Conservation (phyloP, 805 yeast genomes). For the Kuraishia capsulata region DNA sequence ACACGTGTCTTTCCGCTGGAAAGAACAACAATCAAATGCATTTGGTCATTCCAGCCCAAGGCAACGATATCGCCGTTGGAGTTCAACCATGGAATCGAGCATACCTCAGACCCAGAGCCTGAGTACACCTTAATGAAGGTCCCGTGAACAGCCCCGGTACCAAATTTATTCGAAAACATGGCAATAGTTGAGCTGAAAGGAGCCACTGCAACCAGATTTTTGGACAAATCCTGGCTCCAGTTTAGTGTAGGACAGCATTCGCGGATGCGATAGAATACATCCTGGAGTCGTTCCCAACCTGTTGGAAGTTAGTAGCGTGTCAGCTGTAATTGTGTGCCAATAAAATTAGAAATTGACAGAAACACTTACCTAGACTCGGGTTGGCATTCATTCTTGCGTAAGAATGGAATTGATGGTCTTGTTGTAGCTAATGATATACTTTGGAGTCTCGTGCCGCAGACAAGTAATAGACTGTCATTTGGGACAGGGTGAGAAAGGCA, state of each 20-base stretch:
- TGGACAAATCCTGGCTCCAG: conserved; percentile 27
- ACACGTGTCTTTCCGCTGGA: conserved; percentile 43
- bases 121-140: conserved; percentile 19
- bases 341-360: neutral
- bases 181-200: conserved; percentile 50
- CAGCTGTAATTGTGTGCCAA: conserved; percentile 4
- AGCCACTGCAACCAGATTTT: conserved; percentile 39
- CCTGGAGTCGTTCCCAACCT: conserved; percentile 73
- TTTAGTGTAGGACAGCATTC: conserved; percentile 55
- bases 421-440: too few species aligned
- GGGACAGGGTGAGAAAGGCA: too few species aligned
- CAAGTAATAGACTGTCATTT: too few species aligned
- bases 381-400: conserved; percentile 13
- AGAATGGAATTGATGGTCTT: too few species aligned
- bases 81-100: conserved; percentile 29
- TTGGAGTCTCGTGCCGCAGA: too few species aligned
- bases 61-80: conserved; percentile 46
- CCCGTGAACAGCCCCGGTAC: neutral
- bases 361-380: conserved; percentile 20
- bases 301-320: conserved; percentile 29
- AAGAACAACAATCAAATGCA: conserved; percentile 47
- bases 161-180: conserved; percentile 24
- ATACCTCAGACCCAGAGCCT: conserved; percentile 22
- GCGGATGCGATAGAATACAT: conserved; percentile 56
- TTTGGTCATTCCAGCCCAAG: conserved; percentile 43